phyloP scores from a whole-genome alignment of 139 green algal genomes.

The Dunaliella primolecta region DNA sequence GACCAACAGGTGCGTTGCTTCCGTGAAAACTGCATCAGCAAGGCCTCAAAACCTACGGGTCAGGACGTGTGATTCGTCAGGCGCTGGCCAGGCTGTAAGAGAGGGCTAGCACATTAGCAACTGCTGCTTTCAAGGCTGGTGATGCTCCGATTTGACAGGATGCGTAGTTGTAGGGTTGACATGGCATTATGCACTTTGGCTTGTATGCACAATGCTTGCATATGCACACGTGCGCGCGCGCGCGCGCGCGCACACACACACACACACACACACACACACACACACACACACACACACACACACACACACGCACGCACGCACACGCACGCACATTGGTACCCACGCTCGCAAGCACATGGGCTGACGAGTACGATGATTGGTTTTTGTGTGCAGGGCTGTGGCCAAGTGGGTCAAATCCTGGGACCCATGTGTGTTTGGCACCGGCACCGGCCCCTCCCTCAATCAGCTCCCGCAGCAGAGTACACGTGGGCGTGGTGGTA shows the following conservation, averaged over 20 bases:
- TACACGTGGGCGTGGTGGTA: background rate
- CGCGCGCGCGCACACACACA: no score
- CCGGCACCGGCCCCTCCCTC: background rate
- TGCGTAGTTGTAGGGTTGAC: background rate
- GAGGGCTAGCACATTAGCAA: slow-evolving; percentile 25
- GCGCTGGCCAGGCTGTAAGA: slow-evolving; percentile 44
- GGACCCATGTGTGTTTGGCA: slow-evolving; percentile 70
- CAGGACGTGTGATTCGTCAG: no score
- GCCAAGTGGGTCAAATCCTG: slow-evolving; percentile 78
- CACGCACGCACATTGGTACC: no score
- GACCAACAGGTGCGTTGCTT: slow-evolving; percentile 75
- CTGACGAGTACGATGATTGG: no score
- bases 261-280: no score
- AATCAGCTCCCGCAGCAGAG: background rate
- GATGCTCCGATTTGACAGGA: background rate
- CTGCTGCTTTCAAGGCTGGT: background rate
- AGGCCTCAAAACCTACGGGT: no score
- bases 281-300: no score
- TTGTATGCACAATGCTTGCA: no score
- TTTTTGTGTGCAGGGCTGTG: background rate
- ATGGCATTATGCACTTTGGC: background rate
- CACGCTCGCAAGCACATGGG: no score
- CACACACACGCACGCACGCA: no score
- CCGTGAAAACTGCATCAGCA: no score
- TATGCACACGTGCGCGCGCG: no score